These are phyloP conservation scores for Aspergillaceae sp. DNA, from an alignment of 2,329 filamentous ascomycete species.

Conservation along the genomic window DNA sequence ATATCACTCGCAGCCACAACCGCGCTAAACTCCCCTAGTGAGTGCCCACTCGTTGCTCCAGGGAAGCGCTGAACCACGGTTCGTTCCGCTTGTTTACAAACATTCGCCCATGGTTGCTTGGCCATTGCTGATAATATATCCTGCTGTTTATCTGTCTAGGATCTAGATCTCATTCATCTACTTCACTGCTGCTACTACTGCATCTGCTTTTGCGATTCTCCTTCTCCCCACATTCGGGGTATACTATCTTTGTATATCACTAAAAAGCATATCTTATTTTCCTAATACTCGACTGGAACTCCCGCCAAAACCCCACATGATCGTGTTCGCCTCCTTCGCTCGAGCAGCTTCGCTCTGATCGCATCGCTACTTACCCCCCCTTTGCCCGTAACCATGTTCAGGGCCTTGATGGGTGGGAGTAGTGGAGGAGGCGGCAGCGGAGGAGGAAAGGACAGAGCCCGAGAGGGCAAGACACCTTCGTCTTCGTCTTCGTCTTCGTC, in stretches of 20 bases:
- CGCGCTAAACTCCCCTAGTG: background rate
- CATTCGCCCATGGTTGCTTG: background rate
- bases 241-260: too few species aligned
- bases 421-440: background rate
- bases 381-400: conserved; percentile 25
- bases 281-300: too few species aligned
- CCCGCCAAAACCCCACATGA: background rate
- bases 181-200: too few species aligned
- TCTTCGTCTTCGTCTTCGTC: too few species aligned
- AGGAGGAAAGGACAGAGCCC: too few species aligned
- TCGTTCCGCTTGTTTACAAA: conserved; percentile 1
- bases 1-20: background rate
- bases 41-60: background rate
- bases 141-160: too few species aligned
- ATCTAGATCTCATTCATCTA: too few species aligned
- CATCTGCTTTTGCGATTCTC: too few species aligned
- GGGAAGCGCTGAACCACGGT: background rate
- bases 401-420: conserved; percentile 23
- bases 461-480: too few species aligned
- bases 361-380: background rate
- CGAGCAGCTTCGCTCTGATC: conserved; percentile 10
- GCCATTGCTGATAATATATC: too few species aligned
- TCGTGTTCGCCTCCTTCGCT: conserved; percentile 7
- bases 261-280: too few species aligned
- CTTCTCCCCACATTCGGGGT: background rate